Conservation (phyloP, 306 rosid species). For the Albizia julibrissin region DNA sequence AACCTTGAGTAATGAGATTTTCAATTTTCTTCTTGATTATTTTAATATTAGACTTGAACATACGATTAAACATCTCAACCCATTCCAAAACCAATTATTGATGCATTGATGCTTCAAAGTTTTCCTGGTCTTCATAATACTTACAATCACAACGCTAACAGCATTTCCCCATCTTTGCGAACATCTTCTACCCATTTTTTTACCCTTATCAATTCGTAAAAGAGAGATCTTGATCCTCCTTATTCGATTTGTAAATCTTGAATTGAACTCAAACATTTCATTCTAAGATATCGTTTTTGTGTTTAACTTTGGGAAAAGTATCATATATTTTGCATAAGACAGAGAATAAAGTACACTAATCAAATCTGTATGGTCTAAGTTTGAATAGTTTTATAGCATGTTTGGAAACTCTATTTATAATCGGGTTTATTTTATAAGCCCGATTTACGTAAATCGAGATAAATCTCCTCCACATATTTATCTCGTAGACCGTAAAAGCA, state of each 20-base stretch:
- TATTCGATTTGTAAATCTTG: no score
- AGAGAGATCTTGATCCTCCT: neutral
- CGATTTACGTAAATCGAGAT: no score
- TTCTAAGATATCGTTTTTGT: neutral
- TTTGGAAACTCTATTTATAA: no score
- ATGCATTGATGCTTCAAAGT: slow-evolving; percentile 35
- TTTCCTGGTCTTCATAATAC: slow-evolving; percentile 62
- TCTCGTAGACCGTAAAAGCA: no score
- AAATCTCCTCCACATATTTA: no score
- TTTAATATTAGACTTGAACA: slow-evolving; percentile 46
- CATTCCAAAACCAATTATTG: neutral
- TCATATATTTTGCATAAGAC: neutral
- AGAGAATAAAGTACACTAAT: neutral
- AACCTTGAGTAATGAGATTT: slow-evolving; percentile 37
- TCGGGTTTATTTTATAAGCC: no score
- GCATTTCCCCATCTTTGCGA: slow-evolving; percentile 39
- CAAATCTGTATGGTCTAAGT: no score
- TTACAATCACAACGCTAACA: slow-evolving; percentile 59
- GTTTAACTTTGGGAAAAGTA: neutral
- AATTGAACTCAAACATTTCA: no score
- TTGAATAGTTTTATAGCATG: no score
- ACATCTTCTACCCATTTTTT: slow-evolving; percentile 45
- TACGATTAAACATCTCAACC: neutral
- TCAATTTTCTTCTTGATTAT: slow-evolving; percentile 39
- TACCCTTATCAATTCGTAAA: slow-evolving; percentile 49